Percentiles rank a stretch among this genome's conserved stretches.
These are phyloP conservation scores for Psilocybe cyanescens DNA, from an alignment of 768 basidiomycete genomes.

Conservation along the genomic window DNA sequence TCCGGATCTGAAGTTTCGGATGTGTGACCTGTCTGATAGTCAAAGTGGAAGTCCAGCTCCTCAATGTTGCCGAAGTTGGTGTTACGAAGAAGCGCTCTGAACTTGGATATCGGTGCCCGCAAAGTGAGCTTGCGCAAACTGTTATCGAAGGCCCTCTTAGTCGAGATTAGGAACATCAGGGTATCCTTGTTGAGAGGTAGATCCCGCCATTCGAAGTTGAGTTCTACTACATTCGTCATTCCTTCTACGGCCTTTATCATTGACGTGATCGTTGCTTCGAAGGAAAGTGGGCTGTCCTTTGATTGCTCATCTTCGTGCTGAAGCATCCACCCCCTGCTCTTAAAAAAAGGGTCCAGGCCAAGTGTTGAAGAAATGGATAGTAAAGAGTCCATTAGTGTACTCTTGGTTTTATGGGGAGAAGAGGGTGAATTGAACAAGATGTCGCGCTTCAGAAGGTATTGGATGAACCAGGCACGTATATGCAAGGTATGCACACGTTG, in stretches of 20 bases:
- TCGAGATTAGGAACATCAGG: slow-evolving; percentile 29
- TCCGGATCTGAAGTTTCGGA: slow-evolving; percentile 4
- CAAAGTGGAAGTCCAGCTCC: slow-evolving; percentile 38
- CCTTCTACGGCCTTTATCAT: slow-evolving; percentile 36
- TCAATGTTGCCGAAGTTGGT: slow-evolving; percentile 33
- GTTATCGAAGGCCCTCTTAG: slow-evolving; percentile 28
- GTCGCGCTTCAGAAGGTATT: slow-evolving; percentile 32
- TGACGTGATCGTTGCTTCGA: slow-evolving; percentile 27
- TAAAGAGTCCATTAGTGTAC: slow-evolving; percentile 1
- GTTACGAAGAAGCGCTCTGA: slow-evolving; percentile 30
- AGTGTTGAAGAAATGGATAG: not conserved
- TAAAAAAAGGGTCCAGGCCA: not conserved
- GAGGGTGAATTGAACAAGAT: slow-evolving; percentile 11
- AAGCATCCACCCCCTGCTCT: not conserved
- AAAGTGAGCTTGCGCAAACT: slow-evolving; percentile 38
- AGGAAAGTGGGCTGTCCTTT: slow-evolving; percentile 11
- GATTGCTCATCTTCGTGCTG: not conserved
- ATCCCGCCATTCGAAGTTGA: slow-evolving; percentile 43
- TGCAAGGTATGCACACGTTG: slow-evolving; percentile 35
- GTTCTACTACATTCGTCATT: slow-evolving; percentile 36
- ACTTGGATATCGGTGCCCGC: slow-evolving; percentile 34
- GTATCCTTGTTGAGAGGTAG: slow-evolving; percentile 35
- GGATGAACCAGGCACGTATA: slow-evolving; percentile 45
- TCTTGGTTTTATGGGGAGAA: not conserved
- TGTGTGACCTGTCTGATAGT: slow-evolving; percentile 22